A percentile compares a stretch with the other conserved stretches of the same genome.
Evolutionary conservation across 2,329 filamentous ascomycete genomes (phyloP).

Genomic region (Exophiala spinifera): DNA sequence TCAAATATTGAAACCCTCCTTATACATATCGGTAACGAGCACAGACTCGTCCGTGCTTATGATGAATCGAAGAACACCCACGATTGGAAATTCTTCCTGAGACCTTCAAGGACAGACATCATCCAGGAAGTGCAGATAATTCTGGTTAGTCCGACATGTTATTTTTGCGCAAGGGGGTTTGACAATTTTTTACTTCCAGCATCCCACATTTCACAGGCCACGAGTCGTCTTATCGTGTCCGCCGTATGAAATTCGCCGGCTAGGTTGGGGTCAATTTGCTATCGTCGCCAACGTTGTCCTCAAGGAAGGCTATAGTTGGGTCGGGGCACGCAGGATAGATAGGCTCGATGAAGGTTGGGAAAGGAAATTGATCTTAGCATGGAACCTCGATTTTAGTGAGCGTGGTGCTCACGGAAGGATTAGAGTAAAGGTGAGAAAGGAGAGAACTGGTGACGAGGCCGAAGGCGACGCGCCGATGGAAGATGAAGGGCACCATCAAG

Average conservation of each 20-base stretch:
- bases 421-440: slow-evolving; percentile 26
- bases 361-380: slow-evolving; percentile 26
- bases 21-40: slow-evolving; percentile 27
- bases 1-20: slow-evolving; percentile 23
- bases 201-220: slow-evolving; percentile 25
- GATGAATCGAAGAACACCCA: slow-evolving; percentile 23
- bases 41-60: slow-evolving; percentile 19
- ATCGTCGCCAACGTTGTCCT: slow-evolving; percentile 26
- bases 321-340: slow-evolving; percentile 24
- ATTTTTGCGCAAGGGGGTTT: background rate
- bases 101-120: slow-evolving; percentile 23
- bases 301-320: slow-evolving; percentile 26
- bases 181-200: slow-evolving; percentile 11
- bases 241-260: slow-evolving; percentile 23
- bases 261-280: slow-evolving; percentile 28
- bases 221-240: slow-evolving; percentile 21
- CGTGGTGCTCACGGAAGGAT: slow-evolving; percentile 24
- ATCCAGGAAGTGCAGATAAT: slow-evolving; percentile 28
- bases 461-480: too few relatives aligned
- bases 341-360: slow-evolving; percentile 20
- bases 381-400: slow-evolving; percentile 26
- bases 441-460: slow-evolving; percentile 27
- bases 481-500: slow-evolving; percentile 19
- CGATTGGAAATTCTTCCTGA: slow-evolving; percentile 28
- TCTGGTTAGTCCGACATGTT: slow-evolving; percentile 13